Percentiles rank a stretch among this genome's conserved stretches.
These are phyloP conservation scores for Eutreptiella sp. DNA, from an alignment of 208 protist species.

Conservation along the genomic window DNA sequence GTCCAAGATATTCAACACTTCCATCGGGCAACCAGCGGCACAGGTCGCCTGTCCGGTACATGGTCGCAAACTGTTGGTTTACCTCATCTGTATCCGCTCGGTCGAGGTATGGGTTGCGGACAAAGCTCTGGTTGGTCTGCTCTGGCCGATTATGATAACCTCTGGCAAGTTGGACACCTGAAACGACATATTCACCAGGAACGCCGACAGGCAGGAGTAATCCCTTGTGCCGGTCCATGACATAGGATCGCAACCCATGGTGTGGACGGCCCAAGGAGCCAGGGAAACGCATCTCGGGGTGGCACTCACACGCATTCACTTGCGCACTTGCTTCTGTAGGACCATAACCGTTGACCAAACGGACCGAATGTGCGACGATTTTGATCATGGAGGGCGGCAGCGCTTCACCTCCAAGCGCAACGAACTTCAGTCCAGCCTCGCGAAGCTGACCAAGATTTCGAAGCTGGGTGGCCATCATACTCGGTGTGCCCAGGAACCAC, in stretches of 20 bases:
- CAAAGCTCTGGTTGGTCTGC: slow-evolving; percentile 1
- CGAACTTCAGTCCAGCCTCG: no score
- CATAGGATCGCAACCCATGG: slow-evolving; percentile 6
- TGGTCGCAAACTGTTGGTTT: slow-evolving; percentile 3
- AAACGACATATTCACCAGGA: not conserved
- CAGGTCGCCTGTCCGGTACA: slow-evolving; percentile 45
- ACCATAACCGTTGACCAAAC: slow-evolving; percentile 10
- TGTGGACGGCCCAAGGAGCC: slow-evolving; percentile 2
- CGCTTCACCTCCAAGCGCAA: no score
- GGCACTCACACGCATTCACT: no score
- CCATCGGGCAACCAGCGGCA: slow-evolving; percentile 31
- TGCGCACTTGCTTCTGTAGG: not conserved
- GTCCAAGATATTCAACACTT: slow-evolving; percentile 41
- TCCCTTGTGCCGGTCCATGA: slow-evolving; percentile 3
- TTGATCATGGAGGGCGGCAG: no score
- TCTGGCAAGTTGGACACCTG: not conserved
- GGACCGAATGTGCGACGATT: no score
- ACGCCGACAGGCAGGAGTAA: slow-evolving; percentile 3
- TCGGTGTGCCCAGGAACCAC: no score
- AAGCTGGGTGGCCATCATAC: no score
- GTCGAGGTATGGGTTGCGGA: not conserved
- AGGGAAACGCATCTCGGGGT: no score
- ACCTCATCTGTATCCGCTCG: slow-evolving; percentile 32
- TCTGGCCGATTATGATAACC: not conserved
- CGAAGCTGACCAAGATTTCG: no score